phyloP scores from a whole-genome alignment of 176 grass and related monocot genomes.

The Elaeis guineensis region DNA sequence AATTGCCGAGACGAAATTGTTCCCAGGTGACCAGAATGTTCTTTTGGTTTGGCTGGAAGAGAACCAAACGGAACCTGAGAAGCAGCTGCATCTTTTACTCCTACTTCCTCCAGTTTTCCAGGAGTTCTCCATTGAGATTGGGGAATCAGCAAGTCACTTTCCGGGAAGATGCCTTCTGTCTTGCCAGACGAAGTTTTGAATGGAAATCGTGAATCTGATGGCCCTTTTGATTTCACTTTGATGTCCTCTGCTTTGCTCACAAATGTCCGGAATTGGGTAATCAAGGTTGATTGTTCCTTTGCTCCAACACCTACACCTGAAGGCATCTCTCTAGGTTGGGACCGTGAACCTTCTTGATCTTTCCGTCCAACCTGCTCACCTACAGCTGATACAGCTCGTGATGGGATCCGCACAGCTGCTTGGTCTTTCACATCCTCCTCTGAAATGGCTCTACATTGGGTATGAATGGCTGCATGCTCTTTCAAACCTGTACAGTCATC shows the following conservation, averaged over 20 bases:
- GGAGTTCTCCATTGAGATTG: slow-evolving; percentile 28
- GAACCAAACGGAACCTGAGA: slow-evolving; percentile 23
- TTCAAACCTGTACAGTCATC: slow-evolving; percentile 14
- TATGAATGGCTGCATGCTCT: slow-evolving; percentile 20
- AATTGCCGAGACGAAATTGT: slow-evolving; percentile 38
- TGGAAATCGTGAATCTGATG: slow-evolving; percentile 29
- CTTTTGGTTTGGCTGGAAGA: slow-evolving; percentile 17
- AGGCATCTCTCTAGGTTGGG: slow-evolving; percentile 31
- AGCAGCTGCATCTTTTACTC: slow-evolving; percentile 22
- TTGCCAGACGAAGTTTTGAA: slow-evolving; percentile 31
- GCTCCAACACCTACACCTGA: slow-evolving; percentile 20
- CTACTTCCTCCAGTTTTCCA: slow-evolving; percentile 34
- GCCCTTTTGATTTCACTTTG: slow-evolving; percentile 39
- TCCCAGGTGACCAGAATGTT: slow-evolving; percentile 22
- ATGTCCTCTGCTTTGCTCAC: slow-evolving; percentile 21
- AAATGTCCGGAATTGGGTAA: slow-evolving; percentile 22
- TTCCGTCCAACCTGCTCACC: slow-evolving; percentile 26
- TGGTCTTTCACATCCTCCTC: slow-evolving; percentile 30
- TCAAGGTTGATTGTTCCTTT: slow-evolving; percentile 19
- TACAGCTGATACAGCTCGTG: slow-evolving; percentile 23
- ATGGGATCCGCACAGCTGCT: slow-evolving; percentile 19
- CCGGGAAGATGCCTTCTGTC: slow-evolving; percentile 23
- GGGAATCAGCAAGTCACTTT: slow-evolving; percentile 30
- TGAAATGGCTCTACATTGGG: neutral
- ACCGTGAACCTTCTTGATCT: slow-evolving; percentile 25